A percentile compares a stretch with the other conserved stretches of the same genome.
Conservation (phyloP, 129 eudicot genomes). For the Ambrosia trifida region DNA sequence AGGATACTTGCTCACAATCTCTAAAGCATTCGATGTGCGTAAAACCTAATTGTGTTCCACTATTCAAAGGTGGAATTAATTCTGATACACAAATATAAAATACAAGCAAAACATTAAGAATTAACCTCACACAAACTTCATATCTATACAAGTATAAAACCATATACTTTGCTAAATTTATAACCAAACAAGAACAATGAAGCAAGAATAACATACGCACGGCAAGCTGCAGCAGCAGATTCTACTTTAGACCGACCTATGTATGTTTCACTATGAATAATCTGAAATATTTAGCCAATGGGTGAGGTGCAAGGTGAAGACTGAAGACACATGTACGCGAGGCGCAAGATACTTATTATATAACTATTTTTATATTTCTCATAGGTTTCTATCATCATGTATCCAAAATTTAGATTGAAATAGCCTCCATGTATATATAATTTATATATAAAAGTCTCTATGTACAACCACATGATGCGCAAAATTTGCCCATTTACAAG, state of each 20-base stretch:
- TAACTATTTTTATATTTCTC: too few relatives aligned
- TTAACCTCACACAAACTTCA: conserved; percentile 1
- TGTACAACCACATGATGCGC: too few relatives aligned
- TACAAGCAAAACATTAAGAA: neutral
- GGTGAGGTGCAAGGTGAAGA: too few relatives aligned
- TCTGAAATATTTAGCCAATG: conserved; percentile 43
- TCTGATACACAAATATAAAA: conserved; percentile 37
- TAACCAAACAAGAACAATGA: neutral
- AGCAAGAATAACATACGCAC: conserved; percentile 57
- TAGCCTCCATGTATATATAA: too few relatives aligned
- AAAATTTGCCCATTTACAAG: too few relatives aligned
- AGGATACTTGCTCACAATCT: conserved; percentile 92
- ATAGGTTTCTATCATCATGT: too few relatives aligned
- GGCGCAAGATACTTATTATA: too few relatives aligned
- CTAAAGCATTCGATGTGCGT: conserved; percentile 89
- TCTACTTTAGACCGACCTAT: conserved; percentile 92
- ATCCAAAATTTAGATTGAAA: too few relatives aligned
- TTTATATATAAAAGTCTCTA: too few relatives aligned
- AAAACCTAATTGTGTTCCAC: conserved; percentile 85
- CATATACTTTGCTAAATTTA: neutral
- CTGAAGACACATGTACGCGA: too few relatives aligned
- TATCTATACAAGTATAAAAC: neutral
- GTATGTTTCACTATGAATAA: conserved; percentile 87
- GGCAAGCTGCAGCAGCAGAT: conserved; percentile 98
- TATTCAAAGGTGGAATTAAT: conserved; percentile 76